Base-by-base conservation (phyloP, 805 yeast species). In the Myxozyma monticola region DNA sequence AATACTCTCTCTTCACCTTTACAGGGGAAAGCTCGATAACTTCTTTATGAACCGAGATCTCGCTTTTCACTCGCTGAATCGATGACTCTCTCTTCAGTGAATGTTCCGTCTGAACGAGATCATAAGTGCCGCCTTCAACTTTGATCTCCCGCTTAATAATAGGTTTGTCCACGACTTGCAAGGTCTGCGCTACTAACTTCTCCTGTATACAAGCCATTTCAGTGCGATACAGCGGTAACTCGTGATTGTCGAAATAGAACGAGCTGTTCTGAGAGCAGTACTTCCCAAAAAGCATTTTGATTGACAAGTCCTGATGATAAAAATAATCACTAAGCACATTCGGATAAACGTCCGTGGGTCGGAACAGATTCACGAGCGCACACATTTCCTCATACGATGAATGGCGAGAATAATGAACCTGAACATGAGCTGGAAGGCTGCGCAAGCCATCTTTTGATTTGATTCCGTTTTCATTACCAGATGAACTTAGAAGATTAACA, bases 371-470 rank as follows among this genome's bases (percentile, higher is more conserved):
- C 1, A 76, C 59, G 10, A 77, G 69, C 8, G 65, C 47, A 15
- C 63, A 51, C 14, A 69, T 62, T 54, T 77, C 81, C 6, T 66
- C 42, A 49, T 68, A 77, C 1, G 79, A 74, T 1, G 79, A 74
- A 51, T 77, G 80, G 37, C 80, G 60, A 3, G 79, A 74, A 56
- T 71, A 77, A 6, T 73, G 59, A 14, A 73, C 65, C 39, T 64
- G 64, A 2, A 76, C 49, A 9, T 67, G 70, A n/a, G 57, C 60
- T 1, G 75, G 73, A 6, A 76, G 61, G 2, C 72, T 37, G 0
- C 71, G 68, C 2, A 65, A 50, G 1, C 73, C 46, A 72, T 72
- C 72, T 2, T 9, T 26, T 17, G 41, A 10, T n/a, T 35, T 12
- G 26, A 31, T 26, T 26, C n/a, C 10, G 18, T 21, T 12, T 18